phyloP scores from a whole-genome alignment of 331 rosid genomes.

The Acacia pycnantha region DNA sequence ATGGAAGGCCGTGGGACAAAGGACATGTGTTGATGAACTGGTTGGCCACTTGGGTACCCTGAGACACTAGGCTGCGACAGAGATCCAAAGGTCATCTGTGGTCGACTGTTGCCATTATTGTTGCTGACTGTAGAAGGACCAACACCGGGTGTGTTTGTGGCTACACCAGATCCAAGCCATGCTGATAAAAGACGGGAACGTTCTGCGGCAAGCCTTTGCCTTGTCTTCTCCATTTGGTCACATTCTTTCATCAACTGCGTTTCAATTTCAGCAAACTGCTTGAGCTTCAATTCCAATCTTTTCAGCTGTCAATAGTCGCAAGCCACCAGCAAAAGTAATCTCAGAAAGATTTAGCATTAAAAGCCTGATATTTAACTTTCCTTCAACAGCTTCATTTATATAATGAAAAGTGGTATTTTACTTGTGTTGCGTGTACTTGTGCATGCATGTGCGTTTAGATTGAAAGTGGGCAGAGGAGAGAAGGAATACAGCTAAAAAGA shows the following conservation, averaged over 20 bases:
- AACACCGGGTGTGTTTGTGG: slow-evolving; percentile 51
- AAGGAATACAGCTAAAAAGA: slow-evolving; percentile 2
- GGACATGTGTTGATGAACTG: slow-evolving; percentile 79
- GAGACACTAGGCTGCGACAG: slow-evolving; percentile 86
- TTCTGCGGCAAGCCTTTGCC: slow-evolving; percentile 76
- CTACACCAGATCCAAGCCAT: slow-evolving; percentile 69
- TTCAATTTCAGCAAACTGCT: slow-evolving; percentile 95
- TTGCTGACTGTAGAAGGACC: slow-evolving; percentile 73
- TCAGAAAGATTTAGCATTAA: slow-evolving; percentile 14
- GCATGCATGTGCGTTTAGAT: slow-evolving; percentile 14
- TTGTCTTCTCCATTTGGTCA: slow-evolving; percentile 85
- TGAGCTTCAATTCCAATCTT: slow-evolving; percentile 87
- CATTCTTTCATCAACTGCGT: slow-evolving; percentile 95
- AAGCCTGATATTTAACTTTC: slow-evolving; percentile 21
- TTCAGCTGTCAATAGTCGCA: slow-evolving; percentile 64
- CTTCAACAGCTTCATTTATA: slow-evolving; percentile 26
- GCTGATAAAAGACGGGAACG: slow-evolving; percentile 69
- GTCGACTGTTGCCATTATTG: slow-evolving; percentile 68
- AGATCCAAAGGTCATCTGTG: slow-evolving; percentile 67
- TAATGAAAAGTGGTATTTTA: neutral
- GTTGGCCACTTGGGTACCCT: slow-evolving; percentile 70
- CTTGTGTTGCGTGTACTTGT: neutral
- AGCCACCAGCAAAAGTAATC: slow-evolving; percentile 28
- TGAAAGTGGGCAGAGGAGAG: neutral
- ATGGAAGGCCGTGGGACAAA: slow-evolving; percentile 72